Conservation (phyloP, 2,329 filamentous ascomycete species). For the Claviceps maximensis region DNA sequence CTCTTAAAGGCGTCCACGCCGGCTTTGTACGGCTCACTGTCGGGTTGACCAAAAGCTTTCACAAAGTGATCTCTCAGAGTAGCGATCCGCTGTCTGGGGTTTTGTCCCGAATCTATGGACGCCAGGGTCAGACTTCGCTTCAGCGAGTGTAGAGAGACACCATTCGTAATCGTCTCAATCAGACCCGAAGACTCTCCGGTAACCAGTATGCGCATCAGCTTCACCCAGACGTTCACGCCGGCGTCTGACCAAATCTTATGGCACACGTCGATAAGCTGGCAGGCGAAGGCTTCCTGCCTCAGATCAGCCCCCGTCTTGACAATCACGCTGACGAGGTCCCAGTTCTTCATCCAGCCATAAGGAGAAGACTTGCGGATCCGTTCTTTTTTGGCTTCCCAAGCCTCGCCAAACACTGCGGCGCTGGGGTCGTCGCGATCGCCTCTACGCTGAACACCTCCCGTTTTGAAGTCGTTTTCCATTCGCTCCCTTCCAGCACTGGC, state of each 20-base stretch:
- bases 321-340: slow-evolving; percentile 77
- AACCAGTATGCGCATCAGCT: slow-evolving; percentile 75
- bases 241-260: slow-evolving; percentile 71
- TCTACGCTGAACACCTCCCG: slow-evolving; percentile 66
- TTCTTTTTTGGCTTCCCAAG: slow-evolving; percentile 74
- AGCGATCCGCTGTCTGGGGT: slow-evolving; percentile 62
- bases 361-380: slow-evolving; percentile 72
- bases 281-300: slow-evolving; percentile 75
- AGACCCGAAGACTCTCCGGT: slow-evolving; percentile 75
- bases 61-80: slow-evolving; percentile 71
- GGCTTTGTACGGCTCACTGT: slow-evolving; percentile 54
- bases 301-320: slow-evolving; percentile 77
- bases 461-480: slow-evolving; percentile 86
- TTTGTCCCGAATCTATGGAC: slow-evolving; percentile 57
- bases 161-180: slow-evolving; percentile 80
- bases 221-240: slow-evolving; percentile 69
- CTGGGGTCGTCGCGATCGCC: slow-evolving; percentile 77
- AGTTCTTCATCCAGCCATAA: slow-evolving; percentile 82
- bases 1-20: slow-evolving; percentile 69
- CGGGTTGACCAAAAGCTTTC: slow-evolving; percentile 61
- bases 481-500: slow-evolving; percentile 63
- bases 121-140: slow-evolving; percentile 71
- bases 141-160: slow-evolving; percentile 73
- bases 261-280: slow-evolving; percentile 71
- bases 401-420: slow-evolving; percentile 75